Conservation (phyloP, 2,329 filamentous ascomycete genomes). For the Colletotrichum sp. region DNA sequence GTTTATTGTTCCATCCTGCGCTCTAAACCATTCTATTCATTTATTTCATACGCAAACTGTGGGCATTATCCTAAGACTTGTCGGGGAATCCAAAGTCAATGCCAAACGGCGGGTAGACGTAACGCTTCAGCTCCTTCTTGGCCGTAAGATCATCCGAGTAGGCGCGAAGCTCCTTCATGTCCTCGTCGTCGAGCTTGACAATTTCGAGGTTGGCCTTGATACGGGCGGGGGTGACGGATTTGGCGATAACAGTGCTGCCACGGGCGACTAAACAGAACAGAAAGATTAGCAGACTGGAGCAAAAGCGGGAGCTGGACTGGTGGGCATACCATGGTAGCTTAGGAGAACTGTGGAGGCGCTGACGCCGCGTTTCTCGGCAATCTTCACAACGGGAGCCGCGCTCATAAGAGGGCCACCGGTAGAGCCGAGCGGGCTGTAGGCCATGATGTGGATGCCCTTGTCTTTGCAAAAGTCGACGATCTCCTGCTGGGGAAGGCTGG, state of each 20-base stretch:
- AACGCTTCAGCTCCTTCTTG: slow-evolving; percentile 61
- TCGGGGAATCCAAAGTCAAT: slow-evolving; percentile 77
- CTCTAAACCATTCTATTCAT: neutral
- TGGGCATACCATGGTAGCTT: slow-evolving; percentile 71
- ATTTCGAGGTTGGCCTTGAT: slow-evolving; percentile 75
- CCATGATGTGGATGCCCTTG: slow-evolving; percentile 74
- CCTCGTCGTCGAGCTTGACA: slow-evolving; percentile 67
- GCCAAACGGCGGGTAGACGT: slow-evolving; percentile 73
- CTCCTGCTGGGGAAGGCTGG: slow-evolving; percentile 73
- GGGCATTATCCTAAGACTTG: slow-evolving; percentile 44
- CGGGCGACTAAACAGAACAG: slow-evolving; percentile 58
- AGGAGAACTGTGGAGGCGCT: slow-evolving; percentile 69
- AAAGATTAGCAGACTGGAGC: neutral
- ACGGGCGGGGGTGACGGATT: slow-evolving; percentile 71
- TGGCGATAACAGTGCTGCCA: slow-evolving; percentile 74
- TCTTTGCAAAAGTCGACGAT: slow-evolving; percentile 72
- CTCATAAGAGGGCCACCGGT: slow-evolving; percentile 69
- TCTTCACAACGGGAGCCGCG: slow-evolving; percentile 65
- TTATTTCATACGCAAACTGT: neutral
- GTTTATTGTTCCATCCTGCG: neutral
- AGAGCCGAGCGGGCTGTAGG: slow-evolving; percentile 72
- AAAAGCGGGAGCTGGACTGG: neutral
- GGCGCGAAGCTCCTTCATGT: slow-evolving; percentile 61
- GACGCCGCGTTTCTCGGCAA: slow-evolving; percentile 68
- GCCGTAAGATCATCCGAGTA: slow-evolving; percentile 57